A percentile compares a stretch with the other conserved stretches of the same genome.
phyloP scores from a whole-genome alignment of 2,329 filamentous ascomycete genomes.

The Paraphaeosphaeria sporulosa region DNA sequence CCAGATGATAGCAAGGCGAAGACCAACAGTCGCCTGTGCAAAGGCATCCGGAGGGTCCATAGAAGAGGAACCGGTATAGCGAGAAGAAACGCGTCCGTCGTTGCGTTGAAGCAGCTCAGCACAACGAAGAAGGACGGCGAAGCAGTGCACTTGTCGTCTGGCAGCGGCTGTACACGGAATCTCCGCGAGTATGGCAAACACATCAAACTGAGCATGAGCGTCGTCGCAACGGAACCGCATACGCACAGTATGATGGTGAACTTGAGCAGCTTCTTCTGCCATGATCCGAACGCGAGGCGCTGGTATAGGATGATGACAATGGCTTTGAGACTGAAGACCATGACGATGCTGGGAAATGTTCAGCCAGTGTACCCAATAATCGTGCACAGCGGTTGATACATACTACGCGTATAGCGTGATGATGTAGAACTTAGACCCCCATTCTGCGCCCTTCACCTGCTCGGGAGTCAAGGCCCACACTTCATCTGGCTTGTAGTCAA shows the following conservation, averaged over 20 bases:
- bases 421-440: slow-evolving; percentile 21
- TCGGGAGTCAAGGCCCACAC: slow-evolving; percentile 14
- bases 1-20: slow-evolving; percentile 23
- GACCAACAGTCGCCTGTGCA: slow-evolving; percentile 16
- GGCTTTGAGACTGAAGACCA: slow-evolving; percentile 21
- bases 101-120: slow-evolving; percentile 22
- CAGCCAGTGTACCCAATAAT: not conserved
- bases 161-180: slow-evolving; percentile 18
- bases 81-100: slow-evolving; percentile 21
- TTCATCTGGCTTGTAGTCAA: slow-evolving; percentile 18
- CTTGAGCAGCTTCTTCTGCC: slow-evolving; percentile 19
- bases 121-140: slow-evolving; percentile 20
- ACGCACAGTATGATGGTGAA: slow-evolving; percentile 18
- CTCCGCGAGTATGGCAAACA: slow-evolving; percentile 16
- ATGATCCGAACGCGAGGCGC: slow-evolving; percentile 19
- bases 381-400: not conserved
- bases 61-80: slow-evolving; percentile 22
- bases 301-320: slow-evolving; percentile 24
- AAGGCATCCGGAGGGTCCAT: slow-evolving; percentile 22
- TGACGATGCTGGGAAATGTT: not conserved
- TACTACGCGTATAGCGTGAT: slow-evolving; percentile 24
- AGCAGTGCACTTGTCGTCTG: slow-evolving; percentile 16
- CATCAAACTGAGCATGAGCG: slow-evolving; percentile 16
- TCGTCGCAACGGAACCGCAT: slow-evolving; percentile 13
- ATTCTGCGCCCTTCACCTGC: slow-evolving; percentile 15